A percentile compares a stretch with the other conserved stretches of the same genome.
Evolutionary conservation across 768 basidiomycete species (phyloP).

Genomic region (Xerocomellus intermedius): DNA sequence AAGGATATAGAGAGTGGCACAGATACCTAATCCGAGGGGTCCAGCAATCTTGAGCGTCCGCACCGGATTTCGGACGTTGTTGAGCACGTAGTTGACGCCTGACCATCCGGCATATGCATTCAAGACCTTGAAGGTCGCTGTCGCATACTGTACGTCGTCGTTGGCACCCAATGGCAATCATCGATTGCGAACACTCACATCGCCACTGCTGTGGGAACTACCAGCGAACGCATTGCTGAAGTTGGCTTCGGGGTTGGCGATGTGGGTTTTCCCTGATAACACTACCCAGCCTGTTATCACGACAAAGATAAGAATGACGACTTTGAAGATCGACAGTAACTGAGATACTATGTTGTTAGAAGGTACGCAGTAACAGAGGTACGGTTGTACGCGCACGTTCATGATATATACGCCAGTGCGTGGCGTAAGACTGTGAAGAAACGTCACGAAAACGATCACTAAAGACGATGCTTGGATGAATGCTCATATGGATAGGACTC

Average conservation of each 20-base stretch:
- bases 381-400: constrained; percentile 40
- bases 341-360: constrained; percentile 14
- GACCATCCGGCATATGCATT: constrained; percentile 52
- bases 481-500: background rate
- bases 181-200: constrained; percentile 26
- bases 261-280: constrained; percentile 52
- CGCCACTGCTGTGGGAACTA: constrained; percentile 51
- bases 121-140: constrained; percentile 59
- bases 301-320: constrained; percentile 51
- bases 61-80: constrained; percentile 29
- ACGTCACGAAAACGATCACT: constrained; percentile 51
- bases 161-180: background rate
- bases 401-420: constrained; percentile 47
- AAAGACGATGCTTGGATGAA: background rate
- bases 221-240: constrained; percentile 58
- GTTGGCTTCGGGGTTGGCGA: constrained; percentile 54
- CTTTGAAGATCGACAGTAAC: constrained; percentile 54
- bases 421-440: constrained; percentile 53
- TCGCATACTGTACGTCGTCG: constrained; percentile 45
- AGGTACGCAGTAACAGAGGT: no score
- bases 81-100: constrained; percentile 42
- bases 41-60: no score
- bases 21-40: no score
- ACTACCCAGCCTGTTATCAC: constrained; percentile 61
- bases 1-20: no score